Base-by-base conservation (phyloP, 2,329 filamentous ascomycete species). In the Xylaria arbuscula region DNA sequence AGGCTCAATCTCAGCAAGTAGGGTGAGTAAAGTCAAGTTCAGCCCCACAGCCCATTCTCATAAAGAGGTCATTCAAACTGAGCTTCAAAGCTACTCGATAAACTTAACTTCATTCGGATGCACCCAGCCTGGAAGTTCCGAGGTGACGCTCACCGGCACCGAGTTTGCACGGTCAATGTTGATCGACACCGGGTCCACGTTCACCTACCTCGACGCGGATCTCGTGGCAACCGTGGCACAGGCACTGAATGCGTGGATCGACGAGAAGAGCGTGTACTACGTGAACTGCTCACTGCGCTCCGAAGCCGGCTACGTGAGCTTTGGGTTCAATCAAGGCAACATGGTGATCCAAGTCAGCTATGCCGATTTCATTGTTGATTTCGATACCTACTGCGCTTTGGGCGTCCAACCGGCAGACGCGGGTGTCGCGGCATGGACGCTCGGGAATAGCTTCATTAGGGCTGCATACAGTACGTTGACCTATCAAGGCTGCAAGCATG, bases 181-280 rank as follows among this genome's bases (percentile, higher is more conserved):
- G n/a, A 81, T 90, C 34, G 88, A 90, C 77, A 88, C 86, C 3
- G 90, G 90, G 38, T 89, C 87, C 38, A 90, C 87, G 17, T 82
- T 90, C 68, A 89, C 86, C 61, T 89, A 90, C 73, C 83, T 92
- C 3, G 89, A 89, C 9, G 83, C 88, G 69, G 79, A 83, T 55
- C 78, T 91, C 45, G 84, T 85, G 17, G 73, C 77, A 1, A 63
- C 73, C 7, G 79, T 87, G 24, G 82, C 80, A 32, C 66, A 75
- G 62, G 72, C 76, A 34, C 74, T 81, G 61, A 70, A 75, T 38
- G 78, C 77, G 13, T 76, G 74, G 45, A 67, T 76, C 36, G 79
- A 80, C 45, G 71, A 73, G 6, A 57, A 65, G 15, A 75, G 74
- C 2, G 72, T 76, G 13, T 76, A 72, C 54, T 71, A 70, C 17